Base-by-base conservation (phyloP, 148 eudicot species). In the Suaeda aralocaspica region DNA sequence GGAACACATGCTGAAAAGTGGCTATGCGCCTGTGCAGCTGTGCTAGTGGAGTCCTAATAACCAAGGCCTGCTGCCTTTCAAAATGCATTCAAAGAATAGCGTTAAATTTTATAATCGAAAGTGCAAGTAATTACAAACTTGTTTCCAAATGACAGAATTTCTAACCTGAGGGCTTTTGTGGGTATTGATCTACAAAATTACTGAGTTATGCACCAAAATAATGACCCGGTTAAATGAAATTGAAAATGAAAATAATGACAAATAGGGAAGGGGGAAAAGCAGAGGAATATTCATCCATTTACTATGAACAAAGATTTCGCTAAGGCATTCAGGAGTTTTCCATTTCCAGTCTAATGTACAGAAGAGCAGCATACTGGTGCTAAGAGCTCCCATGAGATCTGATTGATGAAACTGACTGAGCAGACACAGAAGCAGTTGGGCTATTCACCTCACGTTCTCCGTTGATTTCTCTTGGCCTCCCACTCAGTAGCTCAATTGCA, bases 371-470 rank as follows among this genome's bases (percentile, higher is more conserved):
- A 48, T 61, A 65, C 48, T 62, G 68, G 34, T 22, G 68, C 77
- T 79, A 92, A 49, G 91, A 88, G 74, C 98, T 92, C 63, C 96
- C 96, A 80, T 89, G 96, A 67, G 98, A 92, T 82, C 87, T 84
- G 70, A 77, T 71, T 1, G 98, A 90, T 50, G 98, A 92, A 61
- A 88, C 83, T 31, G 98, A 92, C 55, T 92, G 98, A 10, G 98
- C 98, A 7, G 98, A 92, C 48, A 92, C 90, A 48, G 98, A 89
- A 77, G 98, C 98, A 46, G 96, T 92, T 24, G 96, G 98, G 78
- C 98, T 92, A 76, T 79, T 84, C 30, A 70, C 77, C 29, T 86
- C 96, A 18, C 92, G 82, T n/a, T 92, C 98, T 63, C 90, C 93
- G 50, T 83, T 84, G 55, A 75, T 85, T 78, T 79, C 74, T 77